Conservation (phyloP, 768 basidiomycete species). For the Leccinum variicolor region DNA sequence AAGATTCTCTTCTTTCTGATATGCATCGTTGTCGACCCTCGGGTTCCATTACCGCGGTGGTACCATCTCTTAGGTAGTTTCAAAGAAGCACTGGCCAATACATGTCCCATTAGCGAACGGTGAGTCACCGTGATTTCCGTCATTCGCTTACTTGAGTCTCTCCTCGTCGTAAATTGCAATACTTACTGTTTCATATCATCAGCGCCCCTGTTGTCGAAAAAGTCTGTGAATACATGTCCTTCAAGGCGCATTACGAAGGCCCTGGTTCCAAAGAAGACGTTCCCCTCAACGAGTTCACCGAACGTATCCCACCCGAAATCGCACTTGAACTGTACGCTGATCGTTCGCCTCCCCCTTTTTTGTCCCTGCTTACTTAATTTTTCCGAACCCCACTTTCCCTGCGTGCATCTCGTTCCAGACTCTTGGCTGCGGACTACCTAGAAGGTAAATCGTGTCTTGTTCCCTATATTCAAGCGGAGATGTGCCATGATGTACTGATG, state of each 20-base stretch:
- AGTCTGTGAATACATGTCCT: conserved; percentile 85
- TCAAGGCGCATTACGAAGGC: conserved; percentile 77
- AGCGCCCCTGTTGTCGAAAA: conserved; percentile 80
- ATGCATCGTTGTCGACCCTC: neutral
- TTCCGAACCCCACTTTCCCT: conserved; percentile 6
- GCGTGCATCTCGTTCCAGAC: conserved; percentile 31
- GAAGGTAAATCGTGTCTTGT: conserved; percentile 42
- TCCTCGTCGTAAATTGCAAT: neutral
- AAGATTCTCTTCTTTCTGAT: conserved; percentile 10
- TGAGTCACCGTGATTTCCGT: conserved; percentile 29
- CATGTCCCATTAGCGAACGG: conserved; percentile 72
- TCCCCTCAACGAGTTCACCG: conserved; percentile 71
- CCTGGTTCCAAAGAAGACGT: conserved; percentile 70
- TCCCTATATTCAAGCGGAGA: conserved; percentile 16
- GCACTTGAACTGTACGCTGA: conserved; percentile 79
- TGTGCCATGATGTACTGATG: conserved; percentile 8
- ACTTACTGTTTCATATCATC: neutral
- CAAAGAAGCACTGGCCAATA: conserved; percentile 68
- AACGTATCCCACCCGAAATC: conserved; percentile 83
- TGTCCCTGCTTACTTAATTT: neutral
- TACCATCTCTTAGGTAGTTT: conserved; percentile 53
- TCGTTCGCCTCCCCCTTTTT: neutral
- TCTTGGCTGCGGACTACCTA: conserved; percentile 64
- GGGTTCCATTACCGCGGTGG: conserved; percentile 10
- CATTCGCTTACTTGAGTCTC: neutral